phyloP scores from a whole-genome alignment of 768 basidiomycete genomes.

The Pleurotus tuoliensis region DNA sequence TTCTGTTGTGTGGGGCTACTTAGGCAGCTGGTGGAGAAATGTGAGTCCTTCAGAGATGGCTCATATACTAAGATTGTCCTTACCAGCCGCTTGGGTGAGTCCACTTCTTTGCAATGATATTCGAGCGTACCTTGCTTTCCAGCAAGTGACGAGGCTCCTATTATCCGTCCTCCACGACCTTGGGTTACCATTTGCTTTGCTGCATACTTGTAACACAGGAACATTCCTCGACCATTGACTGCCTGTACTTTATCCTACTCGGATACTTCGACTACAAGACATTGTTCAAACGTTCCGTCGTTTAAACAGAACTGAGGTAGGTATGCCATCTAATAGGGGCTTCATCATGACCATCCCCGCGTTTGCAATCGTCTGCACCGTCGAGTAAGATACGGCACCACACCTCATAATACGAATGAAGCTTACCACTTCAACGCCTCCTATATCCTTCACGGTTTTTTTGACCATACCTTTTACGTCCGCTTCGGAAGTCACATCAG shows the following conservation, averaged over 20 bases:
- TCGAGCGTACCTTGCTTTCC: slow-evolving; percentile 22
- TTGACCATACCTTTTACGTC: slow-evolving; percentile 21
- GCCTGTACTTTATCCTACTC: slow-evolving; percentile 15
- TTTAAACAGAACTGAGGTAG: neutral
- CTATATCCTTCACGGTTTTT: slow-evolving; percentile 11
- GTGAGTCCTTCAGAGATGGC: neutral
- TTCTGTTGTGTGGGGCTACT: slow-evolving; percentile 32
- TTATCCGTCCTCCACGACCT: slow-evolving; percentile 22
- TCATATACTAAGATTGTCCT: neutral
- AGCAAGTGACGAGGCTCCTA: slow-evolving; percentile 24
- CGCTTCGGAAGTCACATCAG: slow-evolving; percentile 20
- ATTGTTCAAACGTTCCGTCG: neutral
- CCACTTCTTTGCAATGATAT: neutral
- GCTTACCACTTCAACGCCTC: slow-evolving; percentile 15
- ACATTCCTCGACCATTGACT: slow-evolving; percentile 21
- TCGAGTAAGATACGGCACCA: neutral
- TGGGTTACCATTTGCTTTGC: slow-evolving; percentile 24
- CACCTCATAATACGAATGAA: neutral
- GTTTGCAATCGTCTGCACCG: slow-evolving; percentile 23
- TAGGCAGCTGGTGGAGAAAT: slow-evolving; percentile 26
- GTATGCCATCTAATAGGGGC: slow-evolving; percentile 14
- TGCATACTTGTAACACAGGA: slow-evolving; percentile 23
- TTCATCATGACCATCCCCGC: slow-evolving; percentile 16
- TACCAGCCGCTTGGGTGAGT: slow-evolving; percentile 14
- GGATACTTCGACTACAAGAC: slow-evolving; percentile 10